Evolutionary conservation across 768 basidiomycete species (phyloP).

Genomic region (Suillus fuscotomentosus): DNA sequence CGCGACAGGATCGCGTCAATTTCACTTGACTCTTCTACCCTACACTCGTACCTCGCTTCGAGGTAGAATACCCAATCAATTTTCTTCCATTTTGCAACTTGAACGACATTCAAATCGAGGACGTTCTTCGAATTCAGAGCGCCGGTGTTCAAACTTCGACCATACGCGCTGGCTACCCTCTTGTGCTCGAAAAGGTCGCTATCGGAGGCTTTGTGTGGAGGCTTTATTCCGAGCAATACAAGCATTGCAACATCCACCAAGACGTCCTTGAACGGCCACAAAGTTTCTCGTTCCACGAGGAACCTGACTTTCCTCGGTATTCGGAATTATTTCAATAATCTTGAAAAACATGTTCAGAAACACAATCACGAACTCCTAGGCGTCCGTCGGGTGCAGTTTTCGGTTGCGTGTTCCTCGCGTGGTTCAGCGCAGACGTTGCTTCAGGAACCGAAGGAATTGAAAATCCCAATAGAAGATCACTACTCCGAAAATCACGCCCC

Average conservation of each 20-base stretch:
- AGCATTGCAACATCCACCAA: background rate
- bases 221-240: background rate
- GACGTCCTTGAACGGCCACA: background rate
- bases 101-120: background rate
- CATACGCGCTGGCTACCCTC: background rate
- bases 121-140: background rate
- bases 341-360: slow-evolving; percentile 10
- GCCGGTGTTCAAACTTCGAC: background rate
- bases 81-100: background rate
- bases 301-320: slow-evolving; percentile 30
- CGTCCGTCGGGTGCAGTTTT: slow-evolving; percentile 10
- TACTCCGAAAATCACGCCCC: slow-evolving; percentile 29
- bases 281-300: slow-evolving; percentile 1
- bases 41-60: too few species aligned
- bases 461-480: slow-evolving; percentile 26
- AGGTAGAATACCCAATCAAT: background rate
- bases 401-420: slow-evolving; percentile 11
- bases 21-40: too few species aligned
- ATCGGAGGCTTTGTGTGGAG: background rate
- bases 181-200: background rate
- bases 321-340: slow-evolving; percentile 25
- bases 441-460: slow-evolving; percentile 15
- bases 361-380: background rate
- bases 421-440: slow-evolving; percentile 10
- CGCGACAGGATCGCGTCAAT: too few species aligned